Base-by-base conservation (phyloP, 2,329 filamentous ascomycete species). In the Fusarium sp. region DNA sequence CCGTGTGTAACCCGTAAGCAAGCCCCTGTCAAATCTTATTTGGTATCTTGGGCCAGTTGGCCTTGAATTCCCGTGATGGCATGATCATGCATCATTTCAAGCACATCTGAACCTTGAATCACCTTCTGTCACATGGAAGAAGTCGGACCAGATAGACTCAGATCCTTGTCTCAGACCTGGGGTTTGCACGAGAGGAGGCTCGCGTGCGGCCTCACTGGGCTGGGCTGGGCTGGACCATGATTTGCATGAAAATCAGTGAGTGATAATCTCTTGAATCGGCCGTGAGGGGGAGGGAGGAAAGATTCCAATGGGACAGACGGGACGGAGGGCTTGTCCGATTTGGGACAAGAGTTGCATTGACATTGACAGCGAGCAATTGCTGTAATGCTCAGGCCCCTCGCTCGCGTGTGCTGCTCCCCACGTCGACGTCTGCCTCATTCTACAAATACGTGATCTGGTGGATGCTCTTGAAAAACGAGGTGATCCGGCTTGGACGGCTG, bases 81-180 rank as follows among this genome's bases (percentile, higher is more conserved):
- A 57, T 56, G 62, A 74, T 64, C 31, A 41, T 54, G 41, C 52
- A 64, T 48, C 53, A 44, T 41, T 54, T 57, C 55, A 40, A 57
- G 63, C 51, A 57, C 40, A 34, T 44, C 36, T 12, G 48, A 58
- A 18, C 27, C 15, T 15, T 40, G 53, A 59, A 23, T 43, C 53
- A 39, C 52, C 55, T 39, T 66, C 50, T 64, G 69, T 60, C 48
- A 55, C 51, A 53, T 61, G 48, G 57, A 41, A 64, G 37, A 51
- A 63, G 30, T 62, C 52, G 66, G 44, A 39, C 23, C 31, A 60
- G 12, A 52, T 31, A 48, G 55, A 61, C 55, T 68, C 64, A 62
- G 60, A 71, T 71, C 52, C 51, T 31, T 71, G 68, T 69, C 60
- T 62, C 39, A 55, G 61, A 59, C 63, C 50, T 34, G 37, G 28